These are phyloP conservation scores for Trichoderma sp. DNA, from an alignment of 2,329 filamentous ascomycete genomes.

Conservation along the genomic window DNA sequence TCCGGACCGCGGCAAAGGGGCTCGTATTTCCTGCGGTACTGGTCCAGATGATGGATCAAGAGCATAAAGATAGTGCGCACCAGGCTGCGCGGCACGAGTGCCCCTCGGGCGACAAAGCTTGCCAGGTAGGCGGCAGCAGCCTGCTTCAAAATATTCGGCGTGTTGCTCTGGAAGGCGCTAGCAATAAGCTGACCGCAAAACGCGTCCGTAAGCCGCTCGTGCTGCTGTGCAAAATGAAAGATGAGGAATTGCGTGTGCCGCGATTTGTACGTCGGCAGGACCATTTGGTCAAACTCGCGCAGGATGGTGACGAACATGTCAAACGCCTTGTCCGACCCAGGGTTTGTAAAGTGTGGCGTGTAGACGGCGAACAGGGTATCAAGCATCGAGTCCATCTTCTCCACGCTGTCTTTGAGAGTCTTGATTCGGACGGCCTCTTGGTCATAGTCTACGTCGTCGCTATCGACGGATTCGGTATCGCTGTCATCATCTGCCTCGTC, in stretches of 20 bases:
- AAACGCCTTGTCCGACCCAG: conserved; percentile 66
- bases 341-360: conserved; percentile 66
- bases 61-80: conserved; percentile 82
- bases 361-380: conserved; percentile 87
- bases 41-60: conserved; percentile 73
- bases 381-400: conserved; percentile 88
- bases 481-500: conserved; percentile 58
- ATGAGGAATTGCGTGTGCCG: conserved; percentile 93
- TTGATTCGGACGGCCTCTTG: conserved; percentile 64
- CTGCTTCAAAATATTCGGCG: conserved; percentile 72
- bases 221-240: conserved; percentile 89
- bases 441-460: conserved; percentile 66
- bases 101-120: conserved; percentile 89
- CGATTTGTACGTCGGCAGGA: conserved; percentile 87
- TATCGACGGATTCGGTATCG: conserved; percentile 69
- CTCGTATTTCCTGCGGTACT: conserved; percentile 71
- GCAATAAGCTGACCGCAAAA: conserved; percentile 72
- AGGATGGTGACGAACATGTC: conserved; percentile 76
- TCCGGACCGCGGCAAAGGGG: conserved; percentile 78
- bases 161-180: conserved; percentile 55
- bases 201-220: conserved; percentile 72
- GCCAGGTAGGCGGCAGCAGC: conserved; percentile 89
- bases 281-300: conserved; percentile 80
- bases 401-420: conserved; percentile 74
- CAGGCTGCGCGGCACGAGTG: conserved; percentile 70